Evolutionary conservation across 1,284 basidiomycete genomes (phyloP).

Genomic region (Heterobasidion irregulare): DNA sequence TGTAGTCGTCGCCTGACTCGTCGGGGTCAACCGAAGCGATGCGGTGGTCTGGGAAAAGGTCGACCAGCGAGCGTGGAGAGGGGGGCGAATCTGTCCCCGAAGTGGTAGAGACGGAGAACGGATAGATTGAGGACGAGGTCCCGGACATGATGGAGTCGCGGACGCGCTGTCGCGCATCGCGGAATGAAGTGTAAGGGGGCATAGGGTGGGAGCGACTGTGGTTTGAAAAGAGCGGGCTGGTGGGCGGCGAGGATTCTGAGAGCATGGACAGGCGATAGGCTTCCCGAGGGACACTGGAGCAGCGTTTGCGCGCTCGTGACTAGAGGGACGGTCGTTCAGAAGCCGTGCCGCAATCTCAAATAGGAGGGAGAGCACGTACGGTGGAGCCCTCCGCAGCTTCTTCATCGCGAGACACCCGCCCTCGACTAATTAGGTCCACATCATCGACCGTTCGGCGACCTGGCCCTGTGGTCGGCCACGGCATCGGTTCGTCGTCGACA

Average conservation of each 20-base stretch:
- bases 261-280: conserved; percentile 21
- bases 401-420: not conserved
- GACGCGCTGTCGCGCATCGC: conserved; percentile 18
- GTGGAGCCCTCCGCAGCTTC: conserved; percentile 5
- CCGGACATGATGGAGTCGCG: conserved; percentile 49
- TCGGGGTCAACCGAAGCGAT: conserved; percentile 41
- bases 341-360: not conserved
- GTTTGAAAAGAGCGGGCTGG: conserved; percentile 26
- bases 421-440: not conserved
- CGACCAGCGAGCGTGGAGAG: conserved; percentile 45
- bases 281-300: conserved; percentile 28
- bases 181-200: conserved; percentile 16
- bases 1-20: conserved; percentile 21
- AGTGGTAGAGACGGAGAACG: conserved; percentile 51
- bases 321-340: conserved; percentile 1
- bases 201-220: conserved; percentile 15
- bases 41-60: conserved; percentile 34
- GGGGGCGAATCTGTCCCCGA: conserved; percentile 46
- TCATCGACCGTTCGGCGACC: conserved; percentile 5
- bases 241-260: conserved; percentile 25
- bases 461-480: conserved; percentile 1
- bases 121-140: conserved; percentile 67
- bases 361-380: not conserved
- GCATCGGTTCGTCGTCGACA: not conserved
- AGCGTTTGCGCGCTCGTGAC: conserved; percentile 20